Percentiles rank a stretch among this genome's conserved stretches.
Conservation (phyloP, 2,329 filamentous ascomycete genomes). For the Curvularia eragrostidis region DNA sequence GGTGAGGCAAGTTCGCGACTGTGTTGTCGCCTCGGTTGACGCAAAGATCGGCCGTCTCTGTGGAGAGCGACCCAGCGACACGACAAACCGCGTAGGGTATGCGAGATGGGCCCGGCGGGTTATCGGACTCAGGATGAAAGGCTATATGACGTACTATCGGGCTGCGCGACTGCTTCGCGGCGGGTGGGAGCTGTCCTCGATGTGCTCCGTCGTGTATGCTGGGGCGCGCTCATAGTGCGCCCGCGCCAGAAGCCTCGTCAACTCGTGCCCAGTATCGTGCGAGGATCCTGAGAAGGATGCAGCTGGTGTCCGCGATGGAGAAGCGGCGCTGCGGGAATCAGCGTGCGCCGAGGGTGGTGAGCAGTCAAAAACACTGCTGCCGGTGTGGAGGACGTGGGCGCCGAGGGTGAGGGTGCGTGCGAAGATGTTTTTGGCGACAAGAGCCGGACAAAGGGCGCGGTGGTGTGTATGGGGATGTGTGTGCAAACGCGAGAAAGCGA, state of each 20-base stretch:
- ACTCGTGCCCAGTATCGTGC: constrained; percentile 33
- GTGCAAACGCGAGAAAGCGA: constrained; percentile 21
- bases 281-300: constrained; percentile 11
- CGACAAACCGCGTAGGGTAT: neutral
- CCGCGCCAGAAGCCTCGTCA: constrained; percentile 38
- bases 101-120: neutral
- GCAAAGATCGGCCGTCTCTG: constrained; percentile 22
- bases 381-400: constrained; percentile 31
- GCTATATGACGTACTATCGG: constrained; percentile 32
- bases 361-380: constrained; percentile 39
- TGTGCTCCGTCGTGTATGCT: constrained; percentile 46
- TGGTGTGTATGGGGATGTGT: constrained; percentile 5
- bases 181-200: constrained; percentile 43
- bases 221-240: constrained; percentile 52
- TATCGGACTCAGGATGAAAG: neutral
- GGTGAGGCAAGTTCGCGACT: constrained; percentile 21
- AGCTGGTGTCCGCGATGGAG: constrained; percentile 25
- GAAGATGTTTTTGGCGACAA: constrained; percentile 21
- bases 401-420: constrained; percentile 27
- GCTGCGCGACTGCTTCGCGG: constrained; percentile 24
- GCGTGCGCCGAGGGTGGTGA: constrained; percentile 30
- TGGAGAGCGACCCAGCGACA: constrained; percentile 1
- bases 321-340: constrained; percentile 19
- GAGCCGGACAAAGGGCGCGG: constrained; percentile 14
- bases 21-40: constrained; percentile 25